Base-by-base conservation (phyloP, 2,329 filamentous ascomycete genomes). In the Aureobasidium sp. region DNA sequence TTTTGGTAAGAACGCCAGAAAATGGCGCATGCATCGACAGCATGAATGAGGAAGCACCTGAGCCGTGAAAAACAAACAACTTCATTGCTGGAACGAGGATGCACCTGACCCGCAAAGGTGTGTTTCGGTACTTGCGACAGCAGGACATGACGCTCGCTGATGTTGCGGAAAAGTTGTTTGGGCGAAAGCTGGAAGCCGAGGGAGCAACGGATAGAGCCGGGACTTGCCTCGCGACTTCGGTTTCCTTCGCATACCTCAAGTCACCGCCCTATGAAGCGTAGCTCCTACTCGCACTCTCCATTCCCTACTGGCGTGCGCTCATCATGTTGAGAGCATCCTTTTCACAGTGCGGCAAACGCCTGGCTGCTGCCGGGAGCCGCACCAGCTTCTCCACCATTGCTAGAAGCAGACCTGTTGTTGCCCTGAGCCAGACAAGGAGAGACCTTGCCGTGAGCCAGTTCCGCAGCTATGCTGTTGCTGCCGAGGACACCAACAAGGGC, bases 241-340 rank as follows among this genome's bases (percentile, higher is more conserved):
- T 45, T 55, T 43, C 51, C 51, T 46, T 37, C n/a, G 53, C 55
- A 40, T 58, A 49, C 37, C 54, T 55, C 40, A 33, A 51, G 40
- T 13, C 35, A 13, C 21, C 51, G 37, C 25, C 50, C 53, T 37
- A 49, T 31, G 43, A 58, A 58, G 55, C 23, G 55, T n/a, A 57
- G 53, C 40, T 57, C 25, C 38, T 17, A 11, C 55, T 58, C 42
- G 55, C 55, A 47, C 43, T 49, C 31, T 40, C 10, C 43, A 37
- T 23, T 9, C 43, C 43, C 42, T 43, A 46, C 13, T 38, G 58
- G 60, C 42, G 50, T 60, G 59, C 58, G 38, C 57, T 60, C 51
- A 81, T 75, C 78, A 90, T 90, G 87, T 81, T 90, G 81, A 85
- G 86, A 78, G 83, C 81, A 74, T 83, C 85, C 67, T 75, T 89